Percentiles rank a stretch among this genome's conserved stretches.
Conservation (phyloP, 2,329 filamentous ascomycete species). For the Chalaropsis ovoidea region DNA sequence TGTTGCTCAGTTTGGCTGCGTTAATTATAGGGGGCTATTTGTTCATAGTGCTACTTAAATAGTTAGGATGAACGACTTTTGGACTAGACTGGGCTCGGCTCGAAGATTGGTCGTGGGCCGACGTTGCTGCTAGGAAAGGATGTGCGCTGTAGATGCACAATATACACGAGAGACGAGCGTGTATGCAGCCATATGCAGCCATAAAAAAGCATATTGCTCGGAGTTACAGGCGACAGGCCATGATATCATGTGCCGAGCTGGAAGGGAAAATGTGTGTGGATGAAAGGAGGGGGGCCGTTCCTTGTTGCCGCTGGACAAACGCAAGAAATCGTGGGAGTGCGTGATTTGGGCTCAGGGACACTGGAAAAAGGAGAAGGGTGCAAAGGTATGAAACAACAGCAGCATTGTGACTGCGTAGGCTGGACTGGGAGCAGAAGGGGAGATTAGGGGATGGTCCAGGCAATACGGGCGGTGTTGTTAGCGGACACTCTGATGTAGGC, state of each 20-base stretch:
- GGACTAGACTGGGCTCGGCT: not conserved
- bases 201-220: not conserved
- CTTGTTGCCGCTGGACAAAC: not conserved
- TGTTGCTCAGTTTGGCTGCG: not conserved
- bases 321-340: not conserved
- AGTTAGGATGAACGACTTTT: not conserved
- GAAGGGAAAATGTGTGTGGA: not conserved
- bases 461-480: not conserved
- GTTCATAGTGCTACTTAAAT: not conserved
- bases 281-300: not conserved
- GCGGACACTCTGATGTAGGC: too few species aligned
- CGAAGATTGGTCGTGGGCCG: not conserved
- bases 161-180: not conserved
- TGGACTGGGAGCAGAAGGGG: not conserved
- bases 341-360: not conserved
- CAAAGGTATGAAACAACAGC: not conserved
- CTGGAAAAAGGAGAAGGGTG: not conserved
- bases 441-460: not conserved
- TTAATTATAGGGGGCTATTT: not conserved
- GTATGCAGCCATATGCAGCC: not conserved
- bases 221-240: conserved; percentile 1
- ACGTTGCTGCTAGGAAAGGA: not conserved
- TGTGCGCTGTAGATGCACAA: not conserved
- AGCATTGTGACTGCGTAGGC: not conserved
- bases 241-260: not conserved